Conservation (phyloP, 106 monocot species). For the Vanilla planifolia region DNA sequence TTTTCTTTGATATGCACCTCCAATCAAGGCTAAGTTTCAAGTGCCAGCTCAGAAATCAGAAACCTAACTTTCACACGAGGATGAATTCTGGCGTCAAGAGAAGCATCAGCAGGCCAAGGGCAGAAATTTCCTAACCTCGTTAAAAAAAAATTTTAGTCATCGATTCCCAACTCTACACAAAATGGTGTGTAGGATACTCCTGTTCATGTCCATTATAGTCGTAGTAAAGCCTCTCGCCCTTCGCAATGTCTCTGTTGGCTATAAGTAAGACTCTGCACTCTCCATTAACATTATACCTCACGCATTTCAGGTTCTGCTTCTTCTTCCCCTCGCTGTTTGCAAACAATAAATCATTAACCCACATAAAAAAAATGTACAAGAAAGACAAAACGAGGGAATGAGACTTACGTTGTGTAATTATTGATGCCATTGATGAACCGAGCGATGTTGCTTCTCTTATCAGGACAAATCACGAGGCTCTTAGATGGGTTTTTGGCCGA, state of each 20-base stretch:
- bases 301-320: constrained; percentile 98
- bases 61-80: no score
- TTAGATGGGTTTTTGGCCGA: constrained; percentile 43
- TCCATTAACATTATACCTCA: constrained; percentile 74
- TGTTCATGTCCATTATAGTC: constrained; percentile 92
- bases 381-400: background rate
- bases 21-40: no score
- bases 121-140: no score
- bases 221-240: constrained; percentile 92
- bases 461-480: constrained; percentile 93
- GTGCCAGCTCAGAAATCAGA: no score
- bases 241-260: constrained; percentile 71
- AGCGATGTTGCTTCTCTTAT: constrained; percentile 82
- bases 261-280: constrained; percentile 73
- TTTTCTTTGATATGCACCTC: no score
- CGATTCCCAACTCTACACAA: no score
- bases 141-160: no score
- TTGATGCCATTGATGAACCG: constrained; percentile 93
- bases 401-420: constrained; percentile 63
- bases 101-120: no score
- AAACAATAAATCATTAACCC: background rate
- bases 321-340: constrained; percentile 82
- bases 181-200: constrained; percentile 95
- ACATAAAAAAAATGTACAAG: background rate
- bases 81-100: no score